Percentiles rank a stretch among this genome's conserved stretches.
These are phyloP conservation scores for Ascochyta fabae DNA, from an alignment of 2,329 filamentous ascomycete genomes.

Conservation along the genomic window DNA sequence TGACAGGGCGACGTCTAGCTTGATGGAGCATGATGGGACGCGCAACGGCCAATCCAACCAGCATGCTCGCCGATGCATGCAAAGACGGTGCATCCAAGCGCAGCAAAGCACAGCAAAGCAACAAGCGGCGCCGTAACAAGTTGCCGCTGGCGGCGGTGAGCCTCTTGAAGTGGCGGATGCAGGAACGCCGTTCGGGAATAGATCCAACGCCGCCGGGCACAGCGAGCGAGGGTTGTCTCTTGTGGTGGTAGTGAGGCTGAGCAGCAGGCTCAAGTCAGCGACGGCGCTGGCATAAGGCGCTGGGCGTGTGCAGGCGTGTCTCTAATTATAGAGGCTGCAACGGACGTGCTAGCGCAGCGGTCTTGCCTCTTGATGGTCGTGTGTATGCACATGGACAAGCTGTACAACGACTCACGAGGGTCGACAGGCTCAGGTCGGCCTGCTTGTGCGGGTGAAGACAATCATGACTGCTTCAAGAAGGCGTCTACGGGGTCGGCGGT, in stretches of 20 bases:
- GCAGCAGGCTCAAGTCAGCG: slow-evolving; percentile 12
- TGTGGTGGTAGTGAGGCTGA: slow-evolving; percentile 34
- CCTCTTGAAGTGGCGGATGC: slow-evolving; percentile 5
- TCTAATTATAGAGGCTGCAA: slow-evolving; percentile 31
- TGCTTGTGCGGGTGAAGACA: slow-evolving; percentile 5
- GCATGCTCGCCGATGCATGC: slow-evolving; percentile 9
- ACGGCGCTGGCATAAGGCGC: slow-evolving; percentile 25
- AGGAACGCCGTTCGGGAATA: slow-evolving; percentile 12
- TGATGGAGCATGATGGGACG: slow-evolving; percentile 13
- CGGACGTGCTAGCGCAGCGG: slow-evolving; percentile 10
- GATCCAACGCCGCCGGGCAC: slow-evolving; percentile 11
- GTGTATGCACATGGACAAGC: slow-evolving; percentile 1
- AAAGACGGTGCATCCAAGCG: neutral
- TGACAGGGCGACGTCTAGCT: slow-evolving; percentile 19
- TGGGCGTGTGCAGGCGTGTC: slow-evolving; percentile 14
- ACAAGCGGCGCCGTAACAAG: slow-evolving; percentile 6
- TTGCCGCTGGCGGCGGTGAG: slow-evolving; percentile 17
- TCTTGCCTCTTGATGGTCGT: slow-evolving; percentile 7
- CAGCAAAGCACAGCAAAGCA: slow-evolving; percentile 9
- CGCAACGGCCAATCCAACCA: slow-evolving; percentile 15
- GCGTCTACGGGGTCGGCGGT: slow-evolving; percentile 8
- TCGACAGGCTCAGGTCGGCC: slow-evolving; percentile 9
- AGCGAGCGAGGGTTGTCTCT: slow-evolving; percentile 8
- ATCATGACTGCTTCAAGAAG: slow-evolving; percentile 13
- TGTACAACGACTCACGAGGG: neutral